Evolutionary conservation across 2,329 filamentous ascomycete genomes (phyloP).

Genomic region (Eutypella sp.): DNA sequence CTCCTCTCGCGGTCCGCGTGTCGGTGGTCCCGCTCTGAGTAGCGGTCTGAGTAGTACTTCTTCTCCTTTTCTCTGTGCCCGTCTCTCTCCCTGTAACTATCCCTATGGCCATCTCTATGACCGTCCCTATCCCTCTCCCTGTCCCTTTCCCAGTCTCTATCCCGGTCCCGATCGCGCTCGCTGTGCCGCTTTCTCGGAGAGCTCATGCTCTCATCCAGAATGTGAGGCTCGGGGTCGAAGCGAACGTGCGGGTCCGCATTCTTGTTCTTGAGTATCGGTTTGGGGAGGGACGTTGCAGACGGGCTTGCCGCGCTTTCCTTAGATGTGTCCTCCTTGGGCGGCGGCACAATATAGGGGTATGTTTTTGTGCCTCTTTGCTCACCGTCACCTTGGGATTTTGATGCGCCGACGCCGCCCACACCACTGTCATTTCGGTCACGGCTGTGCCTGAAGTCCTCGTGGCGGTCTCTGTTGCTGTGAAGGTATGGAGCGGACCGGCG

Average conservation of each 20-base stretch:
- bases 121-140: slow-evolving; percentile 18
- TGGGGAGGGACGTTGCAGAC: slow-evolving; percentile 39
- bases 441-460: slow-evolving; percentile 2
- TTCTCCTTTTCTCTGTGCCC: slow-evolving; percentile 32
- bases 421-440: slow-evolving; percentile 11
- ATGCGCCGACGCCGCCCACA: slow-evolving; percentile 4
- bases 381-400: slow-evolving; percentile 4
- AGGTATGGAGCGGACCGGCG: slow-evolving; percentile 10
- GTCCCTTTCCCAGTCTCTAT: slow-evolving; percentile 26
- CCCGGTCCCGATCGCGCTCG: slow-evolving; percentile 14
- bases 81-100: slow-evolving; percentile 22
- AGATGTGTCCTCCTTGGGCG: slow-evolving; percentile 20
- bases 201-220: slow-evolving; percentile 32
- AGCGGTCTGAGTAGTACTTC: slow-evolving; percentile 24
- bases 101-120: slow-evolving; percentile 5
- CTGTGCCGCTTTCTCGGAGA: slow-evolving; percentile 28
- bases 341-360: slow-evolving; percentile 38
- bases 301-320: slow-evolving; percentile 22
- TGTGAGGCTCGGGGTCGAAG: slow-evolving; percentile 40
- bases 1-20: slow-evolving; percentile 23
- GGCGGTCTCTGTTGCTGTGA: slow-evolving; percentile 9
- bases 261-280: slow-evolving; percentile 58
- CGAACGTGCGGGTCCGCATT: slow-evolving; percentile 51
- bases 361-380: slow-evolving; percentile 26
- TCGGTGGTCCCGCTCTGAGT: slow-evolving; percentile 34